Evolutionary conservation across 345 rosid species (phyloP).

Genomic region (Litchi chinensis): DNA sequence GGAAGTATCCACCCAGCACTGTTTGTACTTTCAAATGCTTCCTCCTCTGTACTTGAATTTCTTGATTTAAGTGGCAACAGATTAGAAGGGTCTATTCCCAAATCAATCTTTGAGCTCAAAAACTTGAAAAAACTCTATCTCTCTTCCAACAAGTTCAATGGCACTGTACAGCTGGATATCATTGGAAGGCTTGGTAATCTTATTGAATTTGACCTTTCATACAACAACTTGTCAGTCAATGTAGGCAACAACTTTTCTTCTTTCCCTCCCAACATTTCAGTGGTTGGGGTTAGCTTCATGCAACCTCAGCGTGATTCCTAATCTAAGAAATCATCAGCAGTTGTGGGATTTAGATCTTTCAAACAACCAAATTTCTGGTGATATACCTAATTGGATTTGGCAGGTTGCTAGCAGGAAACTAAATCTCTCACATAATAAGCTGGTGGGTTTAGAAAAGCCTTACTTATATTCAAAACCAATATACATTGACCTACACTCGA

Average conservation of each 20-base stretch:
- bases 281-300: conserved; percentile 46
- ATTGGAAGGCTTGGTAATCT: conserved; percentile 18
- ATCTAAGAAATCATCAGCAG: conserved; percentile 24
- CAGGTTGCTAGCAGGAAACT: not conserved
- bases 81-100: conserved; percentile 32
- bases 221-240: conserved; percentile 34
- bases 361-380: conserved; percentile 36
- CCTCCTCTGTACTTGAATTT: too few relatives aligned
- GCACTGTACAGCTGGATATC: conserved; percentile 21
- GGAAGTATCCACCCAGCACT: too few relatives aligned
- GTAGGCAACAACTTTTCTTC: not conserved
- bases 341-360: conserved; percentile 39
- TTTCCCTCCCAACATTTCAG: conserved; percentile 6
- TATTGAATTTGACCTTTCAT: conserved; percentile 39
- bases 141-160: conserved; percentile 50
- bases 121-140: conserved; percentile 32
- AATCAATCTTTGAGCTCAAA: conserved; percentile 4
- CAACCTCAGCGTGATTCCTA: conserved; percentile 34
- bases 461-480: not conserved
- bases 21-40: too few relatives aligned
- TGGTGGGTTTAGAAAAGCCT: conserved; percentile 19
- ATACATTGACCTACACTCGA: conserved; percentile 32
- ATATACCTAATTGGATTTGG: conserved; percentile 51
- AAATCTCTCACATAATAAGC: conserved; percentile 22
- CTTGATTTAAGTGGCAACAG: conserved; percentile 37